phyloP scores from a whole-genome alignment of 2,329 filamentous ascomycete species.

The Cadophora sp. region DNA sequence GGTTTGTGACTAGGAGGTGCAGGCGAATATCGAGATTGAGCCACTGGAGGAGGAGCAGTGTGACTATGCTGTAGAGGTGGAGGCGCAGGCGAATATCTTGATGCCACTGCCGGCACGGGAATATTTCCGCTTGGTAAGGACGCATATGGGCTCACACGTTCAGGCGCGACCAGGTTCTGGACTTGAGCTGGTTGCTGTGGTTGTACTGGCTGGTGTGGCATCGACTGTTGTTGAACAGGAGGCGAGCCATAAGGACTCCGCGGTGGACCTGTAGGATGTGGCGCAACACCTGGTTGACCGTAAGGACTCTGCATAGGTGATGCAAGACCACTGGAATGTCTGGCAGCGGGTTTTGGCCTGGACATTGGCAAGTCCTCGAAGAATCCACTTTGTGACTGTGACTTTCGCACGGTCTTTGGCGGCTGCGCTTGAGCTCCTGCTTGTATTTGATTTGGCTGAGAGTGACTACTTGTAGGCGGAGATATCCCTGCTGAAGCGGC shows the following conservation, averaged over 20 bases:
- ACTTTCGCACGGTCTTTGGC: slow-evolving; percentile 33
- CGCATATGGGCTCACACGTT: slow-evolving; percentile 43
- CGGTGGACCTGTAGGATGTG: slow-evolving; percentile 25
- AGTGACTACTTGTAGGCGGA: slow-evolving; percentile 33
- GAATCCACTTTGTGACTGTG: slow-evolving; percentile 67
- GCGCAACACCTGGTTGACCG: slow-evolving; percentile 24
- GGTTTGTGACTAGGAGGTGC: slow-evolving; percentile 45
- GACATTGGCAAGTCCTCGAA: slow-evolving; percentile 78
- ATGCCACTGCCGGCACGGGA: slow-evolving; percentile 46
- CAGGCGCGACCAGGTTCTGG: slow-evolving; percentile 42
- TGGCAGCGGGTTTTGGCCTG: slow-evolving; percentile 66
- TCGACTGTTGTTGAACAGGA: slow-evolving; percentile 29
- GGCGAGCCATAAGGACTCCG: slow-evolving; percentile 25
- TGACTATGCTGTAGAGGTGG: slow-evolving; percentile 50
- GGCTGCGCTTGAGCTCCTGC: slow-evolving; percentile 17
- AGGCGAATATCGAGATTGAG: slow-evolving; percentile 47
- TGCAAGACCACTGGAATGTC: slow-evolving; percentile 48
- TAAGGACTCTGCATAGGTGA: slow-evolving; percentile 36
- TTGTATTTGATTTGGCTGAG: slow-evolving; percentile 27
- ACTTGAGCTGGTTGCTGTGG: slow-evolving; percentile 25
- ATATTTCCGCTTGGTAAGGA: slow-evolving; percentile 36
- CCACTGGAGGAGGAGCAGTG: slow-evolving; percentile 48
- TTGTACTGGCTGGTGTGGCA: slow-evolving; percentile 27
- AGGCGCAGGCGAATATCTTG: slow-evolving; percentile 66
- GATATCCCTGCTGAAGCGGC: slow-evolving; percentile 35